Evolutionary conservation across 2,329 filamentous ascomycete species (phyloP).

Genomic region (Pseudogymnoascus pannorum): DNA sequence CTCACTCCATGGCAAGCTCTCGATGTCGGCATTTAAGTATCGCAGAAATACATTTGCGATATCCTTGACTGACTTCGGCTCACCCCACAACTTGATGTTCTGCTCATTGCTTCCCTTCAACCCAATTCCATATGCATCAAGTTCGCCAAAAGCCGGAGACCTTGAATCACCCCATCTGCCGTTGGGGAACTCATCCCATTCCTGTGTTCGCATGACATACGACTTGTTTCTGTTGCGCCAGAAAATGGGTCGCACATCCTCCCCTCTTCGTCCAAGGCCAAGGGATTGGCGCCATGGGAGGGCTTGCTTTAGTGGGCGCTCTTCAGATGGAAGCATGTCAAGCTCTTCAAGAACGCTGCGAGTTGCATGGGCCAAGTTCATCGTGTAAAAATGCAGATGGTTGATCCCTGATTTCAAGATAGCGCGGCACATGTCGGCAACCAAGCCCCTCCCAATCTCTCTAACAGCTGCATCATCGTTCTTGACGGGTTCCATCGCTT

Average conservation of each 20-base stretch:
- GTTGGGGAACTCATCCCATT: conserved; percentile 99
- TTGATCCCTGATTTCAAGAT: conserved; percentile 71
- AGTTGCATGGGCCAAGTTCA: conserved; percentile 94
- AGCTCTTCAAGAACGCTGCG: conserved; percentile 91
- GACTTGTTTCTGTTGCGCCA: conserved; percentile 97
- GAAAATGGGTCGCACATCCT: conserved; percentile 97
- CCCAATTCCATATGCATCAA: conserved; percentile 90
- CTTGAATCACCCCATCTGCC: conserved; percentile 96
- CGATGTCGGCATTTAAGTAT: conserved; percentile 74
- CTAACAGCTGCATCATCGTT: conserved; percentile 92
- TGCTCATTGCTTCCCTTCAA: conserved; percentile 92
- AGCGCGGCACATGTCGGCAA: conserved; percentile 84
- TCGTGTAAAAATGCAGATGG: conserved; percentile 97
- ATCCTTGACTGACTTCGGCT: conserved; percentile 71
- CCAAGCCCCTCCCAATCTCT: conserved; percentile 77
- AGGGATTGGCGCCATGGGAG: conserved; percentile 95
- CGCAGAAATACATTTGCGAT: conserved; percentile 76
- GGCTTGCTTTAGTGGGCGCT: conserved; percentile 77
- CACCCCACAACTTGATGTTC: conserved; percentile 91
- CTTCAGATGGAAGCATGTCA: conserved; percentile 67
- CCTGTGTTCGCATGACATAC: conserved; percentile 89
- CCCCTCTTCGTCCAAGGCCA: conserved; percentile 76
- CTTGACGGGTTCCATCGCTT: conserved; percentile 83
- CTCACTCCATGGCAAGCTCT: conserved; percentile 90
- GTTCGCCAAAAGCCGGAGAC: conserved; percentile 90